Evolutionary conservation across 352 stramenopile genomes (phyloP).

Genomic region (Pythium aquatile): DNA sequence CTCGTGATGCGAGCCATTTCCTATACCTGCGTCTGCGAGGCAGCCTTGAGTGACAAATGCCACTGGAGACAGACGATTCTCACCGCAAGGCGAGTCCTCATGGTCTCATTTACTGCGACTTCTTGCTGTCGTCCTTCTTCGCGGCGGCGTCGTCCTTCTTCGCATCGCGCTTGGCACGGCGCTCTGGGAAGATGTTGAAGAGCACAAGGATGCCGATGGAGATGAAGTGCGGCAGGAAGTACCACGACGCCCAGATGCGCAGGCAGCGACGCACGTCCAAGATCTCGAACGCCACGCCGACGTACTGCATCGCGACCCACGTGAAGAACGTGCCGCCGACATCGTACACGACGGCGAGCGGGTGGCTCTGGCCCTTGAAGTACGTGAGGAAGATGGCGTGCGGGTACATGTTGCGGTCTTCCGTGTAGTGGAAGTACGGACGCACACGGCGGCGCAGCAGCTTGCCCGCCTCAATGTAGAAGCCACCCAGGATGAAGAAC

Average conservation of each 20-base stretch:
- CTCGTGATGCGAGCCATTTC: too few species aligned
- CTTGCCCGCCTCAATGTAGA: slow-evolving; percentile 88
- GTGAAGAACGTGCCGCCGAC: slow-evolving; percentile 65
- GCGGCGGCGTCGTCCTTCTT: slow-evolving; percentile 10
- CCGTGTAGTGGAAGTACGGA: slow-evolving; percentile 84
- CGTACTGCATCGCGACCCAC: slow-evolving; percentile 87
- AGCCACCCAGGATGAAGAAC: slow-evolving; percentile 82
- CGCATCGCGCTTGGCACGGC: slow-evolving; percentile 24
- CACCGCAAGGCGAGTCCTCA: neutral
- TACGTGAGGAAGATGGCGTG: slow-evolving; percentile 82
- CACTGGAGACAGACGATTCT: too few species aligned
- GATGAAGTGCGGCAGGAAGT: slow-evolving; percentile 75
- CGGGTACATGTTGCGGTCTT: slow-evolving; percentile 73
- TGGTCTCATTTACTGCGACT: slow-evolving; percentile 18
- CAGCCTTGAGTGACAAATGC: too few species aligned
- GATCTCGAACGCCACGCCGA: slow-evolving; percentile 83
- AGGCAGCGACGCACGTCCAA: slow-evolving; percentile 74
- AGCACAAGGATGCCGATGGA: slow-evolving; percentile 58
- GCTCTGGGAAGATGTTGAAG: slow-evolving; percentile 57
- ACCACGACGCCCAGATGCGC: slow-evolving; percentile 77
- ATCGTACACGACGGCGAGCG: slow-evolving; percentile 80
- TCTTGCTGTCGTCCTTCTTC: slow-evolving; percentile 16
- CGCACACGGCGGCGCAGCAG: slow-evolving; percentile 70
- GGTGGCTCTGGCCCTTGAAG: slow-evolving; percentile 69
- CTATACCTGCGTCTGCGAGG: too few species aligned